Evolutionary conservation across 1,139 yeast genomes (phyloP), one percentile per base, ranked within the genome.

Genomic region (Yamadazyma spencermartinsiae): DNA sequence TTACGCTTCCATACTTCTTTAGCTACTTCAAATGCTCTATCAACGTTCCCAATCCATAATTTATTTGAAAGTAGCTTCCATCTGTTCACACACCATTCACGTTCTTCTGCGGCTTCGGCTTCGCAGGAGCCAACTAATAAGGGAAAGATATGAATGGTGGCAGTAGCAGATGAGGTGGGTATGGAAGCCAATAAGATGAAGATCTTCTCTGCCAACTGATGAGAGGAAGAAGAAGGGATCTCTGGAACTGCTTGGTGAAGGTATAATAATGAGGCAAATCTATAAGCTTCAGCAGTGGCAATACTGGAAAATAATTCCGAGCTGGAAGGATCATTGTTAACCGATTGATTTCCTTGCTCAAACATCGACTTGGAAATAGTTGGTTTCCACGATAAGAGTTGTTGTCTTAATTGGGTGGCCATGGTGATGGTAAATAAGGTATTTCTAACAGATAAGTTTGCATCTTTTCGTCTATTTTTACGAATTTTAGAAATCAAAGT

Each of bases 221-320:
- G 80, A 1, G 84, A 74, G 4, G 77, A 55, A 27, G 66, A 56
- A 4, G 80, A 74, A 4, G 85, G 84, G 16, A 80, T 71, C 49
- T 81, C 86, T 0, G 87, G 87, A 2, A 81, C 85, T 0, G 86
- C 82, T 52, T 81, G 86, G 51, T 80, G 86, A 28, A 82, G 59
- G 50, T 78, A 80, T 16, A 81, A 52, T 31, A 82, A 55, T 0
- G 84, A 68, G 1, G 86, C 72, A 53, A 68, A 78, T 34, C 85
- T 56, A 54, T 81, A 82, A 0, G 86, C 82, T 52, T 81, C 86
- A 1, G 87, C 86, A 0, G 87, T 80, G 2, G 86, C 78, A 23
- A 82, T 66, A 44, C 84, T 78, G 10, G 83, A 74, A 4, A 80
- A 62, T 16, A 79, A 55, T 51, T 81, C 86, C 68, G 80, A 75